phyloP scores from a whole-genome alignment of 2,329 filamentous ascomycete genomes.

The Lecanicillium sp. region DNA sequence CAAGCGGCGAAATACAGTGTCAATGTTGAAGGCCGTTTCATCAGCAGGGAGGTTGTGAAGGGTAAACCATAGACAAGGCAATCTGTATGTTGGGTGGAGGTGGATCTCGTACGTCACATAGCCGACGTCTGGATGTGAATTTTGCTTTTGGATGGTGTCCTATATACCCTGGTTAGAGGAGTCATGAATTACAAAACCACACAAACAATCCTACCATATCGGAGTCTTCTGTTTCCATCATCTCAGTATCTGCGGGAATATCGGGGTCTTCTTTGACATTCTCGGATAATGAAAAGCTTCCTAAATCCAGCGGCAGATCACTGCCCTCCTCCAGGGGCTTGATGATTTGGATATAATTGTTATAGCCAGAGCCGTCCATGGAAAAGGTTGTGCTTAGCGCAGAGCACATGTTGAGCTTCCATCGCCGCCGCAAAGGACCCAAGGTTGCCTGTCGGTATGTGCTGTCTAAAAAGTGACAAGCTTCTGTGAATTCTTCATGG shows the following conservation, averaged over 20 bases:
- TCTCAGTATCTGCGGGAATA: conserved; percentile 30
- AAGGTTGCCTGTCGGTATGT: conserved; percentile 50
- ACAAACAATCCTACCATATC: conserved; percentile 36
- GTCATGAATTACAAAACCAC: conserved; percentile 5
- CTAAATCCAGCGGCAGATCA: conserved; percentile 38
- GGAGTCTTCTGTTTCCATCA: conserved; percentile 42
- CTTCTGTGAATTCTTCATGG: conserved; percentile 53
- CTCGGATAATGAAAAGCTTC: conserved; percentile 34
- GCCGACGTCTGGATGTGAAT: conserved; percentile 24
- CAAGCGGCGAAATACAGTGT: conserved; percentile 61
- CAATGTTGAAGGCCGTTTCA: conserved; percentile 52
- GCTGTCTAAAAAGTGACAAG: conserved; percentile 54
- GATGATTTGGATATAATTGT: conserved; percentile 49
- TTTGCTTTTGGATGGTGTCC: conserved; percentile 29
- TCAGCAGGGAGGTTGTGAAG: conserved; percentile 48
- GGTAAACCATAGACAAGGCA: conserved; percentile 70
- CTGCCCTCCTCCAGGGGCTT: conserved; percentile 40
- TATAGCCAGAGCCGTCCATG: conserved; percentile 30
- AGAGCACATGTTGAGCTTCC: conserved; percentile 45
- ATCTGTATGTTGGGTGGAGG: conserved; percentile 64
- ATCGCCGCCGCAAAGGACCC: conserved; percentile 43
- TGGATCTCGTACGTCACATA: conserved; percentile 65
- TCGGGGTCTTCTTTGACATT: conserved; percentile 11
- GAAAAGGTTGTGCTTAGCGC: conserved; percentile 39
- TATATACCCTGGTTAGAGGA: conserved; percentile 20